Evolutionary conservation across 345 rosid genomes (phyloP).

Genomic region (Moringa oleifera): DNA sequence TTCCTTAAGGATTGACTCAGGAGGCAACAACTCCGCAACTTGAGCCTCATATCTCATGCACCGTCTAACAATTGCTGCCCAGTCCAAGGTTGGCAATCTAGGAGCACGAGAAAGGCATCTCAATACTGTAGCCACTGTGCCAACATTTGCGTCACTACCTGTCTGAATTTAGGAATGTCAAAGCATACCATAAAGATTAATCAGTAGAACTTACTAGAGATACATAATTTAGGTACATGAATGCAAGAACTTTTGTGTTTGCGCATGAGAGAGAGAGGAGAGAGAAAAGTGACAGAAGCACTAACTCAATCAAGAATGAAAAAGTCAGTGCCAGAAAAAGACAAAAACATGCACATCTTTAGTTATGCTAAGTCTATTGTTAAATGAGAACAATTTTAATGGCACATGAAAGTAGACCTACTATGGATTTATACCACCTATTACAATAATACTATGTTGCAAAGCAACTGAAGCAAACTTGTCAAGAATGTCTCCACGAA

Average conservation of each 20-base stretch:
- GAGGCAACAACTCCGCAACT: constrained; percentile 21
- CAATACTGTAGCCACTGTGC: constrained; percentile 43
- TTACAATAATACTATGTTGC: no score
- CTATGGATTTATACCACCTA: no score
- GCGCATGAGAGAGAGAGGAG: background rate
- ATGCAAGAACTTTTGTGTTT: background rate
- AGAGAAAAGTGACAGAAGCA: no score
- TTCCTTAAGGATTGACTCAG: constrained; percentile 33
- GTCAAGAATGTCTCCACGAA: no score
- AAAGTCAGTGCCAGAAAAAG: no score
- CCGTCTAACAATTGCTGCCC: constrained; percentile 78
- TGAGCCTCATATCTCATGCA: constrained; percentile 76
- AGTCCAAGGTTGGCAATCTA: constrained; percentile 71
- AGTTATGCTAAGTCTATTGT: no score
- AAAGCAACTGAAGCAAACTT: no score
- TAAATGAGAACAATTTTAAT: no score
- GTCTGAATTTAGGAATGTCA: constrained; percentile 34
- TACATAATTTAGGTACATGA: background rate
- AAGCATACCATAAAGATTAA: background rate
- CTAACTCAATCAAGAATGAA: no score
- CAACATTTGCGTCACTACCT: constrained; percentile 24
- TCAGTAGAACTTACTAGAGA: background rate
- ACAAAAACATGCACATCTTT: background rate
- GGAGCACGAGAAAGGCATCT: constrained; percentile 82
- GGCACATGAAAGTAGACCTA: no score